phyloP scores from a whole-genome alignment of 2,329 filamentous ascomycete genomes.

The Pseudogymnoascus sp. region DNA sequence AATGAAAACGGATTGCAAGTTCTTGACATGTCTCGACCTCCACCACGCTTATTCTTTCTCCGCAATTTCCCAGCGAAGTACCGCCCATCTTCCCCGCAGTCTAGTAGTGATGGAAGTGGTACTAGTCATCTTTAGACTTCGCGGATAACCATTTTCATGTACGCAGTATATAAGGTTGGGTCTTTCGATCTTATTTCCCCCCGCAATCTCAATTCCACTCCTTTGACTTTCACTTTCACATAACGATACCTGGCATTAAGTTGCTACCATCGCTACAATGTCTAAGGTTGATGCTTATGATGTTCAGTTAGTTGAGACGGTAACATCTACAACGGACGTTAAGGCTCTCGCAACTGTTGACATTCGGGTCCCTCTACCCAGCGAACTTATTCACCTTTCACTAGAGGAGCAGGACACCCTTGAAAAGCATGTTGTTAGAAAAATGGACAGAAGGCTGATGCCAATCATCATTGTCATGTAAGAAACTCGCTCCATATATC shows the following conservation, averaged over 20 bases:
- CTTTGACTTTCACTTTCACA: background rate
- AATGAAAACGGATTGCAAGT: background rate
- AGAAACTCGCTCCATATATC: background rate
- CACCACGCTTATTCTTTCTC: background rate
- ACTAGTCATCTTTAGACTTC: background rate
- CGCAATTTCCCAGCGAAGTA: background rate
- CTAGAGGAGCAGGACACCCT: background rate
- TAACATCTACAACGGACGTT: background rate
- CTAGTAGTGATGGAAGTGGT: background rate
- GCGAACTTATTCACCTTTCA: slow-evolving; percentile 5
- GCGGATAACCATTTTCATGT: background rate
- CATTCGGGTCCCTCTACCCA: background rate
- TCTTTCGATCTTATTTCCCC: background rate
- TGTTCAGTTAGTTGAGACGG: background rate
- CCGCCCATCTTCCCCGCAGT: background rate
- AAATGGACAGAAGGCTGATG: slow-evolving; percentile 1
- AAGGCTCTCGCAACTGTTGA: background rate
- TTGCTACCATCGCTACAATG: background rate
- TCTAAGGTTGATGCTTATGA: background rate
- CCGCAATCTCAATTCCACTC: background rate
- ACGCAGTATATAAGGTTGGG: background rate
- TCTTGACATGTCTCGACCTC: background rate
- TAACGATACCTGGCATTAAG: background rate
- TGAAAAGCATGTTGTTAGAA: slow-evolving; percentile 4
- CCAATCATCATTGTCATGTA: slow-evolving; percentile 8